A percentile compares a stretch with the other conserved stretches of the same genome.
Evolutionary conservation across 139 green algal species (phyloP).

Genomic region (Bryopsis sp.): DNA sequence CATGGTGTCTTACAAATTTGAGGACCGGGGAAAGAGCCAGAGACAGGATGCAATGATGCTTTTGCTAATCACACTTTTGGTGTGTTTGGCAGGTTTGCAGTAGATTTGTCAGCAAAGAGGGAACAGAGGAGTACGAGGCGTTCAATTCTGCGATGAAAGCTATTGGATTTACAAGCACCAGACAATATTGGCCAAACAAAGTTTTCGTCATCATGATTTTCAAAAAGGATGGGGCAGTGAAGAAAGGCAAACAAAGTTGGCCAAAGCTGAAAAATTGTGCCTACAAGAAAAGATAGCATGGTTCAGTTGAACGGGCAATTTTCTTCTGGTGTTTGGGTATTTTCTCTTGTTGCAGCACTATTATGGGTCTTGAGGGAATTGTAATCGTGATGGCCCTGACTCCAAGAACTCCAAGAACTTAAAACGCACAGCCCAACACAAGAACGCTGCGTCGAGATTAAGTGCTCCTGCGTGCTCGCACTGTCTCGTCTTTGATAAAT

Average conservation of each 20-base stretch:
- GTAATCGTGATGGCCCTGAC: too few species aligned
- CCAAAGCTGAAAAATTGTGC: conserved; percentile 61
- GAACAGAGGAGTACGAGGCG: conserved; percentile 38
- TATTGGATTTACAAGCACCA: conserved; percentile 51
- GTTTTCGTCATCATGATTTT: conserved; percentile 71
- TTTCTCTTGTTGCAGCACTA: too few species aligned
- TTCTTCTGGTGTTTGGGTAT: too few species aligned
- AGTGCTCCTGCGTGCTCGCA: too few species aligned
- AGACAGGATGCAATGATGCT: too few species aligned
- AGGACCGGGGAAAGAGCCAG: not conserved
- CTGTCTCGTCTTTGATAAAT: too few species aligned
- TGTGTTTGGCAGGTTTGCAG: conserved; percentile 27
- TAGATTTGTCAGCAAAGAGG: conserved; percentile 32
- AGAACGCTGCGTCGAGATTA: too few species aligned
- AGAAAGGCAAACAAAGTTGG: conserved; percentile 36
- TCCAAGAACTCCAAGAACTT: too few species aligned
- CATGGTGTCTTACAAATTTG: not conserved
- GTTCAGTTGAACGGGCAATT: too few species aligned
- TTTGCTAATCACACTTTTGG: not conserved
- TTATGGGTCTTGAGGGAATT: too few species aligned
- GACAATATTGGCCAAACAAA: conserved; percentile 47
- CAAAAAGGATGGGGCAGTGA: conserved; percentile 26
- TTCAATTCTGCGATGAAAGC: conserved; percentile 46
- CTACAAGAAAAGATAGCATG: conserved; percentile 77
- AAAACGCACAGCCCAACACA: too few species aligned